phyloP scores from a whole-genome alignment of 371 early-diverging fungal species.

The Syncephalastrum contaminatum region DNA sequence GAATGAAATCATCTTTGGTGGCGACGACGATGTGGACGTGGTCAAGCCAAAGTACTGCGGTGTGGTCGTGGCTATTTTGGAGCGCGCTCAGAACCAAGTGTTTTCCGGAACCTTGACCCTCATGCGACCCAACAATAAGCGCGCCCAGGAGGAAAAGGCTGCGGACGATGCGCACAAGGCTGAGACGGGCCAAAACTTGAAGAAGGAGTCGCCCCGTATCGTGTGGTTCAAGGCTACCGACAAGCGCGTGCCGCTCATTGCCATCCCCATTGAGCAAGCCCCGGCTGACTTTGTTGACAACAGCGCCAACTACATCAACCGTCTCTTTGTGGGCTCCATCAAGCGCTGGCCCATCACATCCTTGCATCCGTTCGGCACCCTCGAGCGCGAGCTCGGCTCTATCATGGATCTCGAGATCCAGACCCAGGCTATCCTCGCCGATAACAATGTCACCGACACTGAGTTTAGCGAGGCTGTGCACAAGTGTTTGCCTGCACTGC shows the following conservation, averaged over 20 bases:
- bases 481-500: slow-evolving; percentile 60
- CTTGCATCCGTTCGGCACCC: slow-evolving; percentile 68
- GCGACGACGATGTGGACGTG: slow-evolving; percentile 54
- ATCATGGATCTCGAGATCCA: slow-evolving; percentile 66
- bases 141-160: slow-evolving; percentile 50
- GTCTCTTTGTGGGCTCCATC: slow-evolving; percentile 55
- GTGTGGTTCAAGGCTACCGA: slow-evolving; percentile 89
- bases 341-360: slow-evolving; percentile 69
- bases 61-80: slow-evolving; percentile 65
- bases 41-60: slow-evolving; percentile 66
- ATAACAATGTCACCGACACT: slow-evolving; percentile 53
- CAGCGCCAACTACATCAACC: slow-evolving; percentile 52
- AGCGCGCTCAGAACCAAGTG: slow-evolving; percentile 61
- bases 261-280: slow-evolving; percentile 71
- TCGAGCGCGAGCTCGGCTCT: slow-evolving; percentile 63
- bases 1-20: slow-evolving; percentile 51
- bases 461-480: slow-evolving; percentile 63
- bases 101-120: slow-evolving; percentile 64
- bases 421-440: slow-evolving; percentile 66
- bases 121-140: slow-evolving; percentile 59
- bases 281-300: slow-evolving; percentile 67
- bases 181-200: slow-evolving; percentile 19
- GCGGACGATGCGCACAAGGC: slow-evolving; percentile 33
- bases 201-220: slow-evolving; percentile 49
- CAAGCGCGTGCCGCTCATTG: slow-evolving; percentile 77